Evolutionary conservation across 2,329 filamentous ascomycete genomes (phyloP), one percentile per base, ranked within the genome.

Genomic region (Diaporthe aspalathi): DNA sequence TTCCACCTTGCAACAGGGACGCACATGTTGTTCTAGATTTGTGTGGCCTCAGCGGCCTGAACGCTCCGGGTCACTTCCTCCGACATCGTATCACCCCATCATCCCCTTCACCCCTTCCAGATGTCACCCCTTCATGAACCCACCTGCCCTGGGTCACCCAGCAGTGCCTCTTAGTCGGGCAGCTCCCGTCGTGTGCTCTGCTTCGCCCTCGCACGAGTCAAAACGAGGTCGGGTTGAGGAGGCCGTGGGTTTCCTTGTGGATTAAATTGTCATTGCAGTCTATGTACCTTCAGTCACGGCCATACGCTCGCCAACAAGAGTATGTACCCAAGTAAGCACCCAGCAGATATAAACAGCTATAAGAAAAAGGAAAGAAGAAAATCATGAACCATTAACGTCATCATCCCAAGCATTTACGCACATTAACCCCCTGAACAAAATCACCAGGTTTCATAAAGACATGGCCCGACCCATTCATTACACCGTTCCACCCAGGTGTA

Each of bases 401-500:
- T 38, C 60, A 50, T 65, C 60, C 45, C 52, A n/a, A 27, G 38
- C 43, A 40, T 38, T 54, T 54, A 68, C 43, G 35, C 16, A 57
- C 29, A 68, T 49, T 45, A 47, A 24, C 27, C 32, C 29, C 43
- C 12, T 49, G n/a, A n/a, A n/a, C 9, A 29, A n/a, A 12, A 35
- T 27, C 22, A 47, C 49, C 17, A 24, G 17, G 22, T 12, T 27
- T 49, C 22, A 4, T 50, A 22, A 49, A 22, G 27, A n/a, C 22
- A 57, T 20, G 1, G 38, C 12, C 43, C n/a, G n/a, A n/a, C n/a
- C 32, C 38, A 38, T 45, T 38, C 5, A 5, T 38, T 75, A 86
- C 32, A 83, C 77, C 60, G 81, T 84, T 2, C 89, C 88, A 5
- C 86, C 88, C 5, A 91, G 79, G 74, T 89, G 86, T 67, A 83